Conservation (phyloP, 306 rosid genomes). For the Vigna nakashimae region DNA sequence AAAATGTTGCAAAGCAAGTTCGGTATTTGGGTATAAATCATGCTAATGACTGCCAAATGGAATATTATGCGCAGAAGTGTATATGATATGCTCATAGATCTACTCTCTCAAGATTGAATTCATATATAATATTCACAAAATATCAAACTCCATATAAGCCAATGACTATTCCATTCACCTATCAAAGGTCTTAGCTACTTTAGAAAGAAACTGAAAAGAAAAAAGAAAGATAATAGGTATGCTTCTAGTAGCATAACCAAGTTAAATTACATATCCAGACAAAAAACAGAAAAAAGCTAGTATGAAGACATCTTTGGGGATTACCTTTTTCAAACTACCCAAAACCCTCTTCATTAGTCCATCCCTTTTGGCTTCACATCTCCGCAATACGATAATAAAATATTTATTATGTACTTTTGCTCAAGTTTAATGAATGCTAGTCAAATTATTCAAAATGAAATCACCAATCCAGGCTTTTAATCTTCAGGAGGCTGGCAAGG, state of each 20-base stretch:
- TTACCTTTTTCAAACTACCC: constrained; percentile 15
- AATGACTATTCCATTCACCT: neutral
- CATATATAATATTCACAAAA: neutral
- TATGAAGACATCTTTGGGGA: neutral
- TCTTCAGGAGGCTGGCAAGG: neutral
- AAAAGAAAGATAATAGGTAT: neutral
- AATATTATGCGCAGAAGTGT: neutral
- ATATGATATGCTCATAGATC: neutral
- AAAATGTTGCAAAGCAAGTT: constrained; percentile 22
- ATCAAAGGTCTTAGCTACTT: constrained; percentile 8
- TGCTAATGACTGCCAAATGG: constrained; percentile 7
- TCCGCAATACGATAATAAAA: neutral
- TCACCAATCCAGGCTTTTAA: constrained; percentile 1
- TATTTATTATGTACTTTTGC: neutral
- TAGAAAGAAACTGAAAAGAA: neutral
- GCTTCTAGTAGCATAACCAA: neutral
- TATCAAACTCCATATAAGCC: constrained; percentile 30
- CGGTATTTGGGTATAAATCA: constrained; percentile 8
- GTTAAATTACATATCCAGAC: neutral
- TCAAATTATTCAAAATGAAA: neutral
- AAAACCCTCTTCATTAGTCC: neutral
- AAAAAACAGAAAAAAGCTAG: neutral
- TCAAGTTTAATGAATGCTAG: neutral
- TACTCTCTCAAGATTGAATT: neutral
- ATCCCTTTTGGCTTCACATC: neutral